Base-by-base conservation (phyloP, 139 green algal genomes). In the Chlorella sp. region DNA sequence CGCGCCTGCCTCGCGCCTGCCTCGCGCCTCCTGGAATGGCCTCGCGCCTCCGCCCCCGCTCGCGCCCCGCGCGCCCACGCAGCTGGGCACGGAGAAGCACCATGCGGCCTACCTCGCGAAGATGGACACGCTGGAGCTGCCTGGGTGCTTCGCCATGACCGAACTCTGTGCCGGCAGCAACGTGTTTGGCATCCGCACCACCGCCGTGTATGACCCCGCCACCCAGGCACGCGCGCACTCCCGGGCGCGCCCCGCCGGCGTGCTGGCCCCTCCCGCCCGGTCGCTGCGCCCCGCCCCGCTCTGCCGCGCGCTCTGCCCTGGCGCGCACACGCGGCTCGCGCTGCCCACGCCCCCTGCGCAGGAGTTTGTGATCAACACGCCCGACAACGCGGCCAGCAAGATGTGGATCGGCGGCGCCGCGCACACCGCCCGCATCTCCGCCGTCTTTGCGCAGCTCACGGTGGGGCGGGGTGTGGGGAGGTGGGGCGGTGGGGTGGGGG, bases 101-200 rank as follows among this genome's bases (percentile, higher is more conserved):
- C 93, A 97, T 31, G 69, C 69, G 66, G 69, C 69, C 74, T 81
- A n/a, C 60, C 45, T 86, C 67, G 83, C 81, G 3, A 43, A 68
- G 14, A 79, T 96, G 63, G 89, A 96, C 79, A 85, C 81, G 0
- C 83, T 95, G 21, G 79, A 87, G n/a, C 74, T 91, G 66, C 87
- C 89, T 19, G 91, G 91, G 19, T 96, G 86, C 79, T 97, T 97
- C 78, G 85, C 78, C 40, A 95, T 97, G 87, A 97, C 93, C 0
- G 90, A 95, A 80, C 81, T 96, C 50, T n/a, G n/a, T n/a, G n/a
- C 96, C 67, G 93, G 93, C 48, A 88, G 65, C 64, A 97, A 98
- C 73, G 94, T 98, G 29, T 93, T 94, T 85, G 93, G 94, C 73
- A 98, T 98, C 63, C 87, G 95, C 74, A 98, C 94, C 2, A 82